Evolutionary conservation across 148 eudicot species (phyloP), one percentile per base, ranked within the genome.

Genomic region (Rhododendron williamsianum): DNA sequence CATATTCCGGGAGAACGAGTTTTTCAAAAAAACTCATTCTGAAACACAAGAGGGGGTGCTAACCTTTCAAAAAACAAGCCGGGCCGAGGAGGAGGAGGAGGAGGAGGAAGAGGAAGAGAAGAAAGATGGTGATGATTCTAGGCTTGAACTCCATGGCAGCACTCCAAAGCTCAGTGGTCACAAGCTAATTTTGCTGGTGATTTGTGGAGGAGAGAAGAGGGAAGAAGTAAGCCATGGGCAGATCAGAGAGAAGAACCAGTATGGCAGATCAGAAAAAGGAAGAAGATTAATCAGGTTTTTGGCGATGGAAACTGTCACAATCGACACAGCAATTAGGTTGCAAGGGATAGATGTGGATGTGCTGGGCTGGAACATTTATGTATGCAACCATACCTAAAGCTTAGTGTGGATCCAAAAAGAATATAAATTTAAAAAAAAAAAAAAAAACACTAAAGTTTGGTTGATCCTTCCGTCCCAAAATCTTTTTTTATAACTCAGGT

Each of bases 351-450:
- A 88, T 82, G 87, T 12, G 78, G 86, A 90, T 85, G 87, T 88
- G 87, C 56, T 84, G 82, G 77, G 88, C 71, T 90, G 89, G 91
- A 86, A 82, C 78, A 88, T 87, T 88, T 84, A 51, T 71, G 54
- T 54, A 74, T 72, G 16, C 58, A 69, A 72, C 88, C 80, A 83
- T 60, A 36, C 71, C 82, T 78, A 36, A 87, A 83, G 33, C 4
- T 65, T 65, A 15, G 60, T 56, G 60, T 56, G 6, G 21, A 16
- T 51, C 15, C 15, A 18, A 15, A 54, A 54, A 54, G 19, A 16
- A 21, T 21, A 33, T 33, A 33, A 33, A 33, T 12, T 12, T 2
- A 21, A 60, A 6, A 12, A 21, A 60, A 6, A 21, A 60, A 6
- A 12, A 21, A 60, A 6, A 60, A 60, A 21, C 2, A 23, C 27